Base-by-base conservation (phyloP, 176 grass and related monocot genomes). In the Chrysopogon serrulatus region DNA sequence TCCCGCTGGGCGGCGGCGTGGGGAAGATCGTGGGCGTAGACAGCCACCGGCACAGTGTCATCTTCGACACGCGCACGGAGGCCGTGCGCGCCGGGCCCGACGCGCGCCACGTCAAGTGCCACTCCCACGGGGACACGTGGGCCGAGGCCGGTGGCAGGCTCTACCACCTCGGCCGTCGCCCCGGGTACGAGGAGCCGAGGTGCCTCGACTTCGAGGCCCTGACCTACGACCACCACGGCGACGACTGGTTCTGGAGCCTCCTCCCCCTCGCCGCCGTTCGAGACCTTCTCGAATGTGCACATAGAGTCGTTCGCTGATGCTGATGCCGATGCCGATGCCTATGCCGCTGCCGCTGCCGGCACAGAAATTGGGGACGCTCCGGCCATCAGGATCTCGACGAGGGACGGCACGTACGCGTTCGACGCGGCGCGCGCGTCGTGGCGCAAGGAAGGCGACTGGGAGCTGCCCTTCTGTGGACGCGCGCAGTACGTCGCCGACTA, bases 231-330 rank as follows among this genome's bases (percentile, higher is more conserved):
- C 1, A 0, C 27, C 27, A 10, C 43, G 42, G 42, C 4, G 26
- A 5, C 3, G 70, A 73, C 16, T 73, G 70, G 42, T 18, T 32
- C 42, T 73, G 70, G 41, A 73, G 1, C 43, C 3, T 27, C 70
- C 70, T 73, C 42, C 26, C 26, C 41, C 26, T 32, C 42, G 70
- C 70, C 27, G 42, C 70, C 70, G 16, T 19, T 31, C 23, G n/a
- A 28, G 2, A 6, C 1, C 6, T 9, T 1, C 12, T 1, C 3
- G 14, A 0, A 9, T 2, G 0, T 7, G 37, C 0, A 0, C n/a
- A 5, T 73, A 10, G 16, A 1, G 0, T 32, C 27, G 70, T 48
- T 73, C 42, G 39, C 68, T 6, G 68, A 71, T 1, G 40, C 39
- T 5, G 68, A 12, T 2, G 23, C 67, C 66, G 66, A 2, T 1